A percentile compares a stretch with the other conserved stretches of the same genome.
Conservation (phyloP, 2,329 filamentous ascomycete species). For the Arachnomyces sp. region DNA sequence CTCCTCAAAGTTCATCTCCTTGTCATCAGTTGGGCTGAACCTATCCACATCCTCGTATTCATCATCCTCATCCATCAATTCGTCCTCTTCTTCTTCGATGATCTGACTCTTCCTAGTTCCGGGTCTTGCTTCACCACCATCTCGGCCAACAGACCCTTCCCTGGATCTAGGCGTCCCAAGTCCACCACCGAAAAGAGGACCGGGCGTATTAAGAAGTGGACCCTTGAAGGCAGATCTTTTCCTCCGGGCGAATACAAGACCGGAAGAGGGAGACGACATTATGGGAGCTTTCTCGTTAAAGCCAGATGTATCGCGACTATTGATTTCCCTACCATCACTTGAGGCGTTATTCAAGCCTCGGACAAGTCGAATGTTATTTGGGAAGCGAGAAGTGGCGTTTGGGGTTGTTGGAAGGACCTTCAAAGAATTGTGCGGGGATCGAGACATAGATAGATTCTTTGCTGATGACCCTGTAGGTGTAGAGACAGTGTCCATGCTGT, state of each 20-base stretch:
- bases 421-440: conserved; percentile 80
- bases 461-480: conserved; percentile 60
- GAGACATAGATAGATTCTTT: conserved; percentile 37
- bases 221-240: conserved; percentile 41
- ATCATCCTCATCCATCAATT: conserved; percentile 20
- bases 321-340: conserved; percentile 20
- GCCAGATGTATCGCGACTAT: conserved; percentile 19
- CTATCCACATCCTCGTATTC: conserved; percentile 36
- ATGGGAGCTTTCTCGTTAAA: conserved; percentile 34
- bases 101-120: conserved; percentile 33
- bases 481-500: conserved; percentile 61
- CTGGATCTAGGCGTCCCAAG: conserved; percentile 23
- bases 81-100: conserved; percentile 39
- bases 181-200: conserved; percentile 26
- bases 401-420: conserved; percentile 94
- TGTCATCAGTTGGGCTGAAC: conserved; percentile 28
- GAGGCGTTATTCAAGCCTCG: conserved; percentile 40
- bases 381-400: conserved; percentile 62
- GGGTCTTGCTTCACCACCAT: conserved; percentile 14
- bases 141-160: conserved; percentile 17
- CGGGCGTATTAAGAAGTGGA: conserved; percentile 34
- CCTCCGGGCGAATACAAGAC: conserved; percentile 39
- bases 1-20: conserved; percentile 5
- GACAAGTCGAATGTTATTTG: conserved; percentile 77
- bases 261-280: conserved; percentile 33